Conservation (phyloP, 805 yeast genomes). For the Wickerhamomyces canadensis region DNA sequence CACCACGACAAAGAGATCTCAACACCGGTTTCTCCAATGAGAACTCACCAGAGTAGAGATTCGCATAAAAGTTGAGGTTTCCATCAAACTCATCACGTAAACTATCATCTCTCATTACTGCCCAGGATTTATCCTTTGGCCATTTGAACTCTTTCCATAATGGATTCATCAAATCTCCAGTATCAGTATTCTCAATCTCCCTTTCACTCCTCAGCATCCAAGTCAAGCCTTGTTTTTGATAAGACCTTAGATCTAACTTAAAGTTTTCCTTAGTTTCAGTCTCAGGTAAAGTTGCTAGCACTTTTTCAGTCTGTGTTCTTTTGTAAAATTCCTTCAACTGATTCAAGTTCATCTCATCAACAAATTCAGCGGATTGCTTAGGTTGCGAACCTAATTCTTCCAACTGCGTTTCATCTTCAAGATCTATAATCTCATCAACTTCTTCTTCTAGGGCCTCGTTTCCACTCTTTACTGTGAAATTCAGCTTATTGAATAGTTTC, state of each 20-base stretch:
- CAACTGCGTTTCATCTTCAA: constrained; percentile 31
- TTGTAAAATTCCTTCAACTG: constrained; percentile 73
- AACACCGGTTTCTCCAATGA: constrained; percentile 63
- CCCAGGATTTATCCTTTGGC: constrained; percentile 52
- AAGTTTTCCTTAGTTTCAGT: constrained; percentile 48
- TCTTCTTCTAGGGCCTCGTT: constrained; percentile 12
- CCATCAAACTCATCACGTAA: constrained; percentile 9
- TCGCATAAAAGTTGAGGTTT: constrained; percentile 62
- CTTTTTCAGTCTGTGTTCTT: constrained; percentile 61
- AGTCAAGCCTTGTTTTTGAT: constrained; percentile 79
- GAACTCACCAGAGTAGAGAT: constrained; percentile 75
- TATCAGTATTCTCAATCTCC: constrained; percentile 38
- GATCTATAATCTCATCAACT: constrained; percentile 26
- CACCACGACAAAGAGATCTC: constrained; percentile 62
- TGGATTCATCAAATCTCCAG: constrained; percentile 66
- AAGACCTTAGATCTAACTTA: constrained; percentile 55
- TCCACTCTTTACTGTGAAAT: constrained; percentile 20
- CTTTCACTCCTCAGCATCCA: constrained; percentile 87
- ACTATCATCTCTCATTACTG: constrained; percentile 22
- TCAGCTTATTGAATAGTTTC: constrained; percentile 47
- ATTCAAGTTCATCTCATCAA: constrained; percentile 51
- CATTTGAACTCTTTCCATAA: constrained; percentile 76
- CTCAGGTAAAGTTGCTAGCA: constrained; percentile 52
- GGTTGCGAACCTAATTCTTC: constrained; percentile 9
- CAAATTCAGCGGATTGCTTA: constrained; percentile 12